A percentile compares a stretch with the other conserved stretches of the same genome.
phyloP scores from a whole-genome alignment of 805 yeast genomes.

The Candida sanyiensis region DNA sequence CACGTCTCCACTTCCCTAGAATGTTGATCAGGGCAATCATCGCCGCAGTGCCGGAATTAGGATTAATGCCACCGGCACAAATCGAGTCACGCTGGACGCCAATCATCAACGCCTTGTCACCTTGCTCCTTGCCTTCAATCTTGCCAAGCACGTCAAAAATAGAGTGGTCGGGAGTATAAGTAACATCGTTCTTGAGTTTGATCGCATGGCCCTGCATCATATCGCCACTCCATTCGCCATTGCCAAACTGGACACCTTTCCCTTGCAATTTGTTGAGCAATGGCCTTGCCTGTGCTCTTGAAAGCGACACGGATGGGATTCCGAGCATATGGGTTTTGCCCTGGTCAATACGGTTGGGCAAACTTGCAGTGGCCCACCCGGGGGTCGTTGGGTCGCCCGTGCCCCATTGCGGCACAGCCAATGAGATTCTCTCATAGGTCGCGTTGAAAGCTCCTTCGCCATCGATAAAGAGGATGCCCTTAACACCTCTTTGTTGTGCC shows the following conservation, averaged over 20 bases:
- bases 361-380: conserved; percentile 54
- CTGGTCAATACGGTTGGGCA: conserved; percentile 36
- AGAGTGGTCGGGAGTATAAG: conserved; percentile 43
- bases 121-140: conserved; percentile 75
- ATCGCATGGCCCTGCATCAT: conserved; percentile 16
- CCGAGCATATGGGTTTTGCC: conserved; percentile 50
- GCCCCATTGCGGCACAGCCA: conserved; percentile 50
- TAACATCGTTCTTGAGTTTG: conserved; percentile 17
- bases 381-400: conserved; percentile 82
- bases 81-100: conserved; percentile 81
- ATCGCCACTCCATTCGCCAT: conserved; percentile 20
- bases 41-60: conserved; percentile 70
- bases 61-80: conserved; percentile 66
- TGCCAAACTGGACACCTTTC: conserved; percentile 16
- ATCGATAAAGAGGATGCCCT: conserved; percentile 63
- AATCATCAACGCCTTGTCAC: conserved; percentile 62
- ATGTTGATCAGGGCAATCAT: conserved; percentile 66
- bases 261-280: conserved; percentile 27
- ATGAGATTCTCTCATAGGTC: conserved; percentile 36
- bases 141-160: conserved; percentile 77
- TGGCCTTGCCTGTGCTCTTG: conserved; percentile 60
- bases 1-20: conserved; percentile 56
- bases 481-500: conserved; percentile 54
- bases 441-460: conserved; percentile 29
- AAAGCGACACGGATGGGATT: conserved; percentile 72